A percentile compares a stretch with the other conserved stretches of the same genome.
Conservation (phyloP, 805 yeast species). For the Allodekkera sacchari region DNA sequence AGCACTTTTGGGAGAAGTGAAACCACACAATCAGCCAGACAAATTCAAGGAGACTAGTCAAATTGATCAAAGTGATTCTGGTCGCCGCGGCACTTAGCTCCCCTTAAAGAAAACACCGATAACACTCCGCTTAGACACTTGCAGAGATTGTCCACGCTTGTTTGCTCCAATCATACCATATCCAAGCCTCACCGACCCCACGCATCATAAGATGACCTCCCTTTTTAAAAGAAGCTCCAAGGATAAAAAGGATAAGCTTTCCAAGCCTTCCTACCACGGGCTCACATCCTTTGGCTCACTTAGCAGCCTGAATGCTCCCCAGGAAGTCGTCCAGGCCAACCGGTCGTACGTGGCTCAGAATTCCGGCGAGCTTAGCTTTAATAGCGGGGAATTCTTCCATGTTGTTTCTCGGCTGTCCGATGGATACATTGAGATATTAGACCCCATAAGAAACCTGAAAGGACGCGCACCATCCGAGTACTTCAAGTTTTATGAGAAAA, state of each 20-base stretch:
- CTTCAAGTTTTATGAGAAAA: slow-evolving; percentile 70
- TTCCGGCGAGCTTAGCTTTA: slow-evolving; percentile 71
- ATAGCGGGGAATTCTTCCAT: slow-evolving; percentile 82
- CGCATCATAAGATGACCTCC: slow-evolving; percentile 15
- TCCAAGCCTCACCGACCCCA: too few relatives aligned
- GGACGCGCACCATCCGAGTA: slow-evolving; percentile 86
- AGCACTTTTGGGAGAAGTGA: too few relatives aligned
- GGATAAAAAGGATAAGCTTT: slow-evolving; percentile 19
- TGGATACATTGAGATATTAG: slow-evolving; percentile 70
- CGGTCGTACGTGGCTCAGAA: slow-evolving; percentile 72
- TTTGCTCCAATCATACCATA: too few relatives aligned
- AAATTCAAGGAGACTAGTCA: too few relatives aligned
- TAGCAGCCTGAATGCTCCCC: slow-evolving; percentile 44
- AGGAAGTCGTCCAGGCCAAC: slow-evolving; percentile 75
- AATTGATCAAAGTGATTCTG: too few relatives aligned
- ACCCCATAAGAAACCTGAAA: slow-evolving; percentile 65
- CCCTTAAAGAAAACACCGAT: too few relatives aligned
- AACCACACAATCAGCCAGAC: too few relatives aligned
- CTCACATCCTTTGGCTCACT: too few relatives aligned
- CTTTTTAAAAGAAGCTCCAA: slow-evolving; percentile 25
- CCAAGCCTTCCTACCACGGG: too few relatives aligned
- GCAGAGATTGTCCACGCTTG: too few relatives aligned
- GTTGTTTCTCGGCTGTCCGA: slow-evolving; percentile 48
- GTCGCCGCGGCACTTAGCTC: too few relatives aligned
- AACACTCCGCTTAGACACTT: too few relatives aligned